Base-by-base conservation (phyloP, 192 early-diverging fungal species). In the Umbelopsis vinacea region DNA sequence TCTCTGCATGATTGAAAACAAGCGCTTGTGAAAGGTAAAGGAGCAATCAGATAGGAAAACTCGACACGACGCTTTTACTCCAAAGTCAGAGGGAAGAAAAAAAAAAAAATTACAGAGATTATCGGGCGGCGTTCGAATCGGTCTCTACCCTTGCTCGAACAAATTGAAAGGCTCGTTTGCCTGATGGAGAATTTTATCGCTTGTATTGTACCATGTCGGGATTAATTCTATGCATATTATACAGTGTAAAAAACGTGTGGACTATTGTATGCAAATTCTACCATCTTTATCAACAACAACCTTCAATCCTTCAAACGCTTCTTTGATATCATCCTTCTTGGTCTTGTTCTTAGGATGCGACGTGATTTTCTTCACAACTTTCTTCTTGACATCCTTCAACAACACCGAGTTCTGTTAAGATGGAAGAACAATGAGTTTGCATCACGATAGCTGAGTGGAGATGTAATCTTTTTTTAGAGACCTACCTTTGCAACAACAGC, bases 371-470 rank as follows among this genome's bases (percentile, higher is more conserved):
- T 71, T 57, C 1, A 77, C 45, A 3, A 52, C 47, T 46, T 71
- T 71, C 47, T 77, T 77, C n/a, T 66, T 71, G 3, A 71, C 52
- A 50, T 69, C 75, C 24, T 71, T 63, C 11, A 77, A 63, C 6
- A 67, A 50, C 43, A 67, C 67, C 3, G 71, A 15, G 11, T 52
- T 68, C 48, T 52, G n/a, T n/a, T 37, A 17, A 68, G 14, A 14
- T 24, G 24, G 35, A 29, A 33, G 26, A n/a, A 26, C 12, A 63
- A 19, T 63, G 26, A 63, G 57, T 35, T 43, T 43, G 11, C 3
- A 43, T 43, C 40, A 43, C 11, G 40, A 43, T 43, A 43, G 40
- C 11, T 12, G 2, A 11, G 33, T 19, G 26, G 33, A 37, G 26
- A 63, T 8, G 24, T 19, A 14, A 57, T 3, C 2, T 6, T 38